phyloP scores from a whole-genome alignment of 352 stramenopile species.

The Aphanomyces astaci region DNA sequence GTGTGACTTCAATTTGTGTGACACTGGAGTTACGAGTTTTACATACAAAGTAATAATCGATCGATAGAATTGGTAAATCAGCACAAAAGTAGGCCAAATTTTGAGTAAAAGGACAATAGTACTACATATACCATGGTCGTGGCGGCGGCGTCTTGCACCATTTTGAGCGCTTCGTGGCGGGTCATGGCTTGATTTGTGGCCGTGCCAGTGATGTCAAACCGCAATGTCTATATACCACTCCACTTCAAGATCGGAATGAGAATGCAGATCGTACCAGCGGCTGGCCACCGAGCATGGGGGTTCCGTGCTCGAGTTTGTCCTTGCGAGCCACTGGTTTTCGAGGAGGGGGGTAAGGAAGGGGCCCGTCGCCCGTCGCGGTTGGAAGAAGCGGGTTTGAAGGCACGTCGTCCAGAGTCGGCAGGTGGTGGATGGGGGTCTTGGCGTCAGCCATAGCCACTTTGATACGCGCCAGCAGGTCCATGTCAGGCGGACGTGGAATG shows the following conservation, averaged over 20 bases:
- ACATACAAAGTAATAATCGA: too few species aligned
- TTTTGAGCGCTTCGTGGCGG: constrained; percentile 42
- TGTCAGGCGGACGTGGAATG: too few species aligned
- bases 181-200: constrained; percentile 48
- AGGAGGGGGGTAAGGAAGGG: not conserved
- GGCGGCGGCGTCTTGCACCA: constrained; percentile 46
- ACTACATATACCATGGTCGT: constrained; percentile 14
- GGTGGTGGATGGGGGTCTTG: too few species aligned
- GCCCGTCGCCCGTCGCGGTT: not conserved
- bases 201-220: constrained; percentile 44
- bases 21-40: too few species aligned
- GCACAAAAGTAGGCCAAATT: too few species aligned
- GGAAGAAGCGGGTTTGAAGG: too few species aligned
- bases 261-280: not conserved
- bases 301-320: not conserved
- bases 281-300: constrained; percentile 16
- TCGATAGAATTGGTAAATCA: too few species aligned
- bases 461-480: too few species aligned
- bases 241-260: not conserved
- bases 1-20: too few species aligned
- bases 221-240: constrained; percentile 26
- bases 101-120: too few species aligned
- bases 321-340: not conserved
- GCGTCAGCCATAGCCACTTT: too few species aligned
- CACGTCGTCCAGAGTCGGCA: too few species aligned